Percentiles rank a stretch among this genome's conserved stretches.
Evolutionary conservation across 148 eudicot species (phyloP).

Genomic region (Selenicereus undatus): DNA sequence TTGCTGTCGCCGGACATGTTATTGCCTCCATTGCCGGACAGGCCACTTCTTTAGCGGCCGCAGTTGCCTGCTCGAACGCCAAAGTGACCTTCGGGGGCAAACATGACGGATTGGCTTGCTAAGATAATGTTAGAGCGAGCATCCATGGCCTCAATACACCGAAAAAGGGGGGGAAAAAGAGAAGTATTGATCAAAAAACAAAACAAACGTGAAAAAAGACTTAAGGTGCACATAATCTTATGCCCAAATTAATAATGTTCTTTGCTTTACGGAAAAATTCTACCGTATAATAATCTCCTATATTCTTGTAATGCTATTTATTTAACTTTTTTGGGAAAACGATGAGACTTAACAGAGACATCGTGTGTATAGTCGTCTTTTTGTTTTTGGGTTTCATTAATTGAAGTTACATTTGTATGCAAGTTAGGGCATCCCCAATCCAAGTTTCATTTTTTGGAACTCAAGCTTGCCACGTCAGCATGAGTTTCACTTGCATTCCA

Average conservation of each 20-base stretch:
- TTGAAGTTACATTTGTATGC: too few relatives aligned
- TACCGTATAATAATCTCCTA: too few relatives aligned
- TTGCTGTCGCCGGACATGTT: slow-evolving; percentile 14
- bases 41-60: background rate
- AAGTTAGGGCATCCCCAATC: too few relatives aligned
- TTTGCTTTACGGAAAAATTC: too few relatives aligned
- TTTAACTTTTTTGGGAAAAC: background rate
- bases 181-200: background rate
- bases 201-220: background rate
- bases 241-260: too few relatives aligned
- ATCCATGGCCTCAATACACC: background rate
- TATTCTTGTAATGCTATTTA: background rate
- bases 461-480: too few relatives aligned
- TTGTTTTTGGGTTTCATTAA: background rate
- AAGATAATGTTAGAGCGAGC: background rate
- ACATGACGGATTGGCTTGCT: slow-evolving; percentile 29
- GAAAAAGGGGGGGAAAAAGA: background rate
- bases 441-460: too few relatives aligned
- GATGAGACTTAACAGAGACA: background rate
- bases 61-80: slow-evolving; percentile 27
- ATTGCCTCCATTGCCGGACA: slow-evolving; percentile 1
- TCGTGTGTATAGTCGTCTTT: background rate
- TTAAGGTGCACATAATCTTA: too few relatives aligned
- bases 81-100: slow-evolving; percentile 31
- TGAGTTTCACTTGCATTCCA: too few relatives aligned